Evolutionary conservation across 495 filamentous ascomycete species (phyloP), one percentile per base, ranked within the genome.

Genomic region (Achaetomiella virescens): DNA sequence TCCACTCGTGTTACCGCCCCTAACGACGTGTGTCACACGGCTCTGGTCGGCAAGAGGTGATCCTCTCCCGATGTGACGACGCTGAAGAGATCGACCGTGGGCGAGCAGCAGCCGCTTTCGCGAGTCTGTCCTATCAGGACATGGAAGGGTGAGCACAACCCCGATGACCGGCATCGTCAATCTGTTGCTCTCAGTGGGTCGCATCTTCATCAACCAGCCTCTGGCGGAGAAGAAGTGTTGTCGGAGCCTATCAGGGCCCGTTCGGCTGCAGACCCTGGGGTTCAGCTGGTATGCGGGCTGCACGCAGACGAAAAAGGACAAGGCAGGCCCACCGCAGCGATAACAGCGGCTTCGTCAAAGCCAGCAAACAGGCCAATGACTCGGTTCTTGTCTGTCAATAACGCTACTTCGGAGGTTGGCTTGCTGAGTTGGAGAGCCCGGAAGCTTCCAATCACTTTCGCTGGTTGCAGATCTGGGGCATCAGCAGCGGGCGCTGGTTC

Each of bases 231-330:
- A 27, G n/a, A 17, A 25, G 37, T 14, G 8, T 0, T 21, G 31
- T 0, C 29, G 4, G 25, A 31, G 22, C 55, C 55, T 58, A 58
- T 58, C 55, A 58, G 6, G 18, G 21, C 11, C 2, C 7, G 15
- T 0, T 22, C 20, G 6, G 20, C 5, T 2, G 40, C 43, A 15
- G 33, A 29, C 29, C 31, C 47, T 17, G 41, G 45, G 33, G 29
- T 57, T 61, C 54, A 57, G 54, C 59, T 61, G 54, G 33, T 18
- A 21, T 53, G 46, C 36, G 44, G 42, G 14, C 31, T 57, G 59
- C 59, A 58, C 9, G 59, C 27, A 25, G 21, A 25, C 42, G 21
- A 50, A 47, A 31, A 31, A 18, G 57, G 45, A 60, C 31, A 18
- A 37, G 15, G 37, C 18, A 31, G 55, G 55, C 42, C 35, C 47